Evolutionary conservation across 176 grass and related monocot species (phyloP), one percentile per base, ranked within the genome.

Genomic region (Musa troglodytarum): DNA sequence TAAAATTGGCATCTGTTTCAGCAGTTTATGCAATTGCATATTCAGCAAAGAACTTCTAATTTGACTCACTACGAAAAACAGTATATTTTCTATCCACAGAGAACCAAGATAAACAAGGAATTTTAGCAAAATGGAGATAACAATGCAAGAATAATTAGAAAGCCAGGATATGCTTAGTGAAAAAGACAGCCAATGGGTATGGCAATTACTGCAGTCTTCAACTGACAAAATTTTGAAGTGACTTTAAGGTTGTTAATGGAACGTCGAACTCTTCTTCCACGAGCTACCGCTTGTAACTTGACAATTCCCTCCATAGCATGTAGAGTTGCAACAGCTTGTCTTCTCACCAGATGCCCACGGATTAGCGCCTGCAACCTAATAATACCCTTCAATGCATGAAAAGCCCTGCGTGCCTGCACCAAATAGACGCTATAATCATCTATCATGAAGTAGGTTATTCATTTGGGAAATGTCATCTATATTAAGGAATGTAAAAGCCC

Each of bases 311-410:
- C 85, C 54, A 87, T 89, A 73, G 82, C 68, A 76, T 12, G 82
- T 80, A 98, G 88, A 50, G 95, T 91, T 71, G 84, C 79, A 84
- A 85, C 80, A 79, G 90, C 90, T 67, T 98, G 95, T 74, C 95
- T 85, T 80, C 95, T 87, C 58, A 98, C 95, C 85, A 98, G 88
- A 84, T 93, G 88, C 24, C 95, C 95, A 50, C 90, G 86, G 71
- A 93, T 93, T 81, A 98, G 75, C 63, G 95, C 88, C 73, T 98
- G 95, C 50, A 98, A 75, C 85, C 90, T 93, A 82, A 98, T 91
- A 72, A 98, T 98, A 68, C 88, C 95, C 84, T 93, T 98, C 72
- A 98, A 76, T 56, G 90, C 81, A 68, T 68, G 86, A 76, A 98
- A 98, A 53, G 90, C 91, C 73, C 88, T 89, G 54, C 95, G 90